phyloP scores from a whole-genome alignment of 2,329 filamentous ascomycete species.

The Cladophialophora psammophila region DNA sequence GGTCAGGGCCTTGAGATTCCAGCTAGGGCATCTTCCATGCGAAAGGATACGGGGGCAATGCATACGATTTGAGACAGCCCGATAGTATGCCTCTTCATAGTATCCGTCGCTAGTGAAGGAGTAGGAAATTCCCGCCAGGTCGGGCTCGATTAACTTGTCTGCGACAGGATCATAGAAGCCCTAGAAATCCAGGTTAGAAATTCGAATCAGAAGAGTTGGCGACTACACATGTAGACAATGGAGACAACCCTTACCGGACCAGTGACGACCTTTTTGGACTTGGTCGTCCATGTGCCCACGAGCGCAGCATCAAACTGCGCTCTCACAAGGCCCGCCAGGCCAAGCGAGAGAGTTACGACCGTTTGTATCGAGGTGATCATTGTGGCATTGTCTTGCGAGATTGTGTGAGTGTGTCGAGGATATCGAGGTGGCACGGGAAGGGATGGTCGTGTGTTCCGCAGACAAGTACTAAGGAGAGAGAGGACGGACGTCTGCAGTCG shows the following conservation, averaged over 20 bases:
- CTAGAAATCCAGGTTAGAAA: slow-evolving; percentile 49
- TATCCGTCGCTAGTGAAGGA: slow-evolving; percentile 73
- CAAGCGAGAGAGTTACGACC: slow-evolving; percentile 28
- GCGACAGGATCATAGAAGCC: slow-evolving; percentile 73
- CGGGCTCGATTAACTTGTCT: slow-evolving; percentile 71
- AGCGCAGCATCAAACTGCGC: slow-evolving; percentile 51
- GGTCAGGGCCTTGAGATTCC: neutral
- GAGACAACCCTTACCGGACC: slow-evolving; percentile 64
- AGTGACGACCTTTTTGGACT: slow-evolving; percentile 72
- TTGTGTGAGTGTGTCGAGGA: slow-evolving; percentile 1
- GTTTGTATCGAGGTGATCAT: slow-evolving; percentile 36
- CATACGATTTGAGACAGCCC: slow-evolving; percentile 73
- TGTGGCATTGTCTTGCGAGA: slow-evolving; percentile 29
- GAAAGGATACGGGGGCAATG: slow-evolving; percentile 33
- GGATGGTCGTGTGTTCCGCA: neutral
- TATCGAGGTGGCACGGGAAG: neutral
- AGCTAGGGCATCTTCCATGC: neutral
- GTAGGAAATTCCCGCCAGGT: slow-evolving; percentile 73
- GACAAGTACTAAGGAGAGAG: slow-evolving; percentile 8
- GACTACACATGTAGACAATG: neutral
- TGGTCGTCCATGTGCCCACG: slow-evolving; percentile 76
- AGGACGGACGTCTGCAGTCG: slow-evolving; percentile 6
- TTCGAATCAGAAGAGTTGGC: neutral
- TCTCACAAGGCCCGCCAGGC: slow-evolving; percentile 28
- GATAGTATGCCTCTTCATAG: slow-evolving; percentile 74